Percentiles rank a stretch among this genome's conserved stretches.
These are phyloP conservation scores for Dendrostoma leiphaemia DNA, from an alignment of 2,329 filamentous ascomycete genomes.

Conservation along the genomic window DNA sequence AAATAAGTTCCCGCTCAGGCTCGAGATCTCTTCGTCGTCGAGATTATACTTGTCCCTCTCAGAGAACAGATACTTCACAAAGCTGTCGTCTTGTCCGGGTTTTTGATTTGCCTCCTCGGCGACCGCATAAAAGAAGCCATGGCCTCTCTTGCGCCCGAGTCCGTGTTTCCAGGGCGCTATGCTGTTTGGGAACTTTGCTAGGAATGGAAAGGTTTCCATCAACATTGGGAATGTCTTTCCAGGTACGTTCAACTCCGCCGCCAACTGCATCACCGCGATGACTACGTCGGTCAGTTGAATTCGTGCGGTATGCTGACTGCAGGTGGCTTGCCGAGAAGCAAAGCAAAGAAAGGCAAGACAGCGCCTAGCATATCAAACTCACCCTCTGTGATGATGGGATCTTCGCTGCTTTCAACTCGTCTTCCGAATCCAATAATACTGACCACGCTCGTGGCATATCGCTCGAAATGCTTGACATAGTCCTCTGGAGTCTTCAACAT, in stretches of 20 bases:
- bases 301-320: neutral
- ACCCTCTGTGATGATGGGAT: constrained; percentile 55
- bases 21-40: constrained; percentile 42
- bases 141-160: constrained; percentile 43
- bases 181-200: constrained; percentile 45
- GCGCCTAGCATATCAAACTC: neutral
- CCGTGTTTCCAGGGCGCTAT: constrained; percentile 51
- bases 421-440: constrained; percentile 57
- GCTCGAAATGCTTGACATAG: constrained; percentile 53
- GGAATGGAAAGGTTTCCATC: constrained; percentile 52
- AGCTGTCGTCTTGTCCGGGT: constrained; percentile 34
- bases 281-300: constrained; percentile 28
- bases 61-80: constrained; percentile 45
- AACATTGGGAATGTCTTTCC: constrained; percentile 55
- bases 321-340: neutral
- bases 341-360: neutral
- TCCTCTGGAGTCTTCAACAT: constrained; percentile 41
- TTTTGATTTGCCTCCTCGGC: constrained; percentile 47
- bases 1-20: constrained; percentile 46
- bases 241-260: constrained; percentile 53
- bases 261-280: constrained; percentile 56
- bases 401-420: constrained; percentile 45
- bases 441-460: constrained; percentile 51
- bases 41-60: constrained; percentile 46
- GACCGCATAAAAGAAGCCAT: constrained; percentile 51